These are phyloP conservation scores for Ophiostoma tasmaniense DNA, from an alignment of 2,329 filamentous ascomycete species.

Conservation along the genomic window DNA sequence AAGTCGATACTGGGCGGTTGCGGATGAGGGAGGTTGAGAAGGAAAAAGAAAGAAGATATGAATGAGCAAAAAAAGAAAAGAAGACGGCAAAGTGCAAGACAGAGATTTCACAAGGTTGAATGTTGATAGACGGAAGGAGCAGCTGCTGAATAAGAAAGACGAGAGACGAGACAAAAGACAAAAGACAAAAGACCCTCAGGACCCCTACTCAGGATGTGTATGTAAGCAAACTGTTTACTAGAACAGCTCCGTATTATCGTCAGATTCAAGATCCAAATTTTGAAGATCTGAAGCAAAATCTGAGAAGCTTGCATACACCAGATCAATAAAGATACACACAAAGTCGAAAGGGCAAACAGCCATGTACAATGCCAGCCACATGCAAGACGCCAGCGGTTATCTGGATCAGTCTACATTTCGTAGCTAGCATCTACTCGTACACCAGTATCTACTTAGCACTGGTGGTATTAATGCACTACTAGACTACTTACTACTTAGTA, in stretches of 20 bases:
- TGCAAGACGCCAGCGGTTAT: not conserved
- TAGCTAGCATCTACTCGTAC: not conserved
- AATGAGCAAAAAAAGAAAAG: not conserved
- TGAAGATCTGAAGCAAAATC: not conserved
- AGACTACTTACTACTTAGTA: too few species aligned
- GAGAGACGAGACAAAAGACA: not conserved
- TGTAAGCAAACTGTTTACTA: not conserved
- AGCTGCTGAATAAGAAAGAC: not conserved
- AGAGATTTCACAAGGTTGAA: not conserved
- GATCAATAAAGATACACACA: not conserved
- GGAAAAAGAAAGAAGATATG: not conserved
- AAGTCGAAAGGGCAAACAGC: not conserved
- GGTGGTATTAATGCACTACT: not conserved
- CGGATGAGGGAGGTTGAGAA: not conserved
- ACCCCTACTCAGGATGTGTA: not conserved
- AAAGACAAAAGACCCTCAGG: not conserved
- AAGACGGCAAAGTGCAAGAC: not conserved
- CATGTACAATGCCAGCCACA: constrained; percentile 2
- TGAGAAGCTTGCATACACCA: not conserved
- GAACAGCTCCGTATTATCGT: not conserved
- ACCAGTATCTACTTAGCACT: not conserved
- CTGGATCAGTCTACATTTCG: not conserved
- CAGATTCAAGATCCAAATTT: not conserved
- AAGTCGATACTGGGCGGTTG: not conserved
- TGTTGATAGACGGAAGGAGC: not conserved